Conservation (phyloP, 2,329 filamentous ascomycete genomes). For the Trichoderma sp. region DNA sequence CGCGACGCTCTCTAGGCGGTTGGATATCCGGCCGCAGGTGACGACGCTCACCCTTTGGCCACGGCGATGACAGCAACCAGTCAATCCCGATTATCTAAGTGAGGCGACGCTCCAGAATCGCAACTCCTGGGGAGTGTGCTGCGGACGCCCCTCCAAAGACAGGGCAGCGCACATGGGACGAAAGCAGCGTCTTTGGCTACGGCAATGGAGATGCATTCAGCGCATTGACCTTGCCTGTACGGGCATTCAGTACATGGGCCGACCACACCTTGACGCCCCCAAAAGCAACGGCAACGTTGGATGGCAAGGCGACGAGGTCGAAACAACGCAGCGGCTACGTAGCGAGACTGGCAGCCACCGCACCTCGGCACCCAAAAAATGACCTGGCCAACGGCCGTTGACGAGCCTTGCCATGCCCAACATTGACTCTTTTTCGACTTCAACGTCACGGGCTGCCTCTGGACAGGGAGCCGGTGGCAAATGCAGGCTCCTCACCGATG, state of each 20-base stretch:
- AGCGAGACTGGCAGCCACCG: background rate
- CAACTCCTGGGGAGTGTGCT: background rate
- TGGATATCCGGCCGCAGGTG: conserved; percentile 16
- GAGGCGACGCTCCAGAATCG: background rate
- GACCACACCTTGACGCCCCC: background rate
- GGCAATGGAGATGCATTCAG: background rate
- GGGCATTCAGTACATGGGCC: background rate
- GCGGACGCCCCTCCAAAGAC: background rate
- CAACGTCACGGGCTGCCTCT: conserved; percentile 15
- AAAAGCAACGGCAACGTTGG: background rate
- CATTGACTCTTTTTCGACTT: background rate
- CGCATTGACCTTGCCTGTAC: background rate
- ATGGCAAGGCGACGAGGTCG: background rate
- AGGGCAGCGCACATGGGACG: background rate
- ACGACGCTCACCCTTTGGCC: conserved; percentile 13
- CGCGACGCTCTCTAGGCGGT: background rate
- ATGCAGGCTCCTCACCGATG: conserved; percentile 13
- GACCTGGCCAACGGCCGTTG: background rate
- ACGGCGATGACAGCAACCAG: background rate
- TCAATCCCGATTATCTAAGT: background rate
- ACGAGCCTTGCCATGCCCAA: background rate
- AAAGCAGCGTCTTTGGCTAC: background rate
- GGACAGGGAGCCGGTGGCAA: conserved; percentile 1
- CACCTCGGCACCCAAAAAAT: background rate
- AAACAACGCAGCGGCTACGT: conserved; percentile 9